Base-by-base conservation (phyloP, 208 protist genomes). In the Trypanosomatidae sp. region DNA sequence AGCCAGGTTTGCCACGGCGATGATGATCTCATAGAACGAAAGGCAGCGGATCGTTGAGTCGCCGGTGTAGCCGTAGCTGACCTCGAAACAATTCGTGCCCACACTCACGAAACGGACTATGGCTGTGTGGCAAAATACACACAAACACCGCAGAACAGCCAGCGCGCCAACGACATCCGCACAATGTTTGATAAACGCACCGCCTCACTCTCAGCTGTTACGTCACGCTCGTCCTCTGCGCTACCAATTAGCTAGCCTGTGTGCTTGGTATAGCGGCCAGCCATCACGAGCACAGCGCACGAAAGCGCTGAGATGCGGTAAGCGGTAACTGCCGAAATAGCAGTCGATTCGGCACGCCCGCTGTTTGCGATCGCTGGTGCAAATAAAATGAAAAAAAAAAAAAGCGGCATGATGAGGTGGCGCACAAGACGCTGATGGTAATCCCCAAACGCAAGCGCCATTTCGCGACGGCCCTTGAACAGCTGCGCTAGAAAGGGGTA, bases 331-430 rank as follows among this genome's bases (percentile, higher is more conserved):
- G 93, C 93, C 17, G 84, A 76, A 43, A 93, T 69, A 5, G 82
- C 77, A n/a, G 94, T 93, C 9, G 81, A 65, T 30, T 87, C 76
- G 22, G 97, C 88, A 53, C 84, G 82, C 22, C 62, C 69, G 0
- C 74, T 22, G 19, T 82, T 73, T 30, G 93, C 91, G 44, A 98
- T 87, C 22, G 83, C 70, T 1, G 95, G 94, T 0, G 94, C 93
- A 41, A 94, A 86, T n/a, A 95, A 70, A 39, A 39, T 39, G 36
- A 39, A 39, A 39, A 39, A 39, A n/a, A n/a, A n/a, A 6, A 39
- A 69, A 98, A 97, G 81, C 97, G 98, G 79, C 97, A 93, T 36
- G 91, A 95, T 30, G 90, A 96, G 49, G 92, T 93, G 41, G 98
- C 83, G 66, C 94, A 88, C 8, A 94, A 89, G 69, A 94, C 96